Evolutionary conservation across 2,329 filamentous ascomycete species (phyloP).

Genomic region (Verticillium albo-atrum): DNA sequence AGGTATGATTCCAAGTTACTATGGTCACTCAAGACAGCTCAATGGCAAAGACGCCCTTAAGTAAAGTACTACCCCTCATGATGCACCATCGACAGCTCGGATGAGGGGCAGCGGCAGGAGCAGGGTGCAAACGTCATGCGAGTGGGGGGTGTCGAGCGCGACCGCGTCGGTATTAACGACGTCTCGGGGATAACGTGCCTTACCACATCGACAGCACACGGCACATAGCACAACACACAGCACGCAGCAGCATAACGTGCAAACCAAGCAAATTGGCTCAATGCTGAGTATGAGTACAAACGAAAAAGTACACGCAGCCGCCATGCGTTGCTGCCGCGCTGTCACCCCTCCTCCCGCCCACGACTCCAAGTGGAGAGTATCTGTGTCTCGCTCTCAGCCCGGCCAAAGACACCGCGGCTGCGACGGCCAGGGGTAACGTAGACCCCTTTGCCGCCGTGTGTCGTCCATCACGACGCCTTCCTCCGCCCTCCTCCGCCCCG

Average conservation of each 20-base stretch:
- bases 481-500: neutral
- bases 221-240: neutral
- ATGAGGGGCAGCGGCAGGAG: neutral
- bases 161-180: neutral
- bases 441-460: neutral
- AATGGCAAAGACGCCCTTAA: too few relatives aligned
- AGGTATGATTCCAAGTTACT: too few relatives aligned
- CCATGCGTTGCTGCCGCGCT: neutral
- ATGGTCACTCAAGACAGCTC: too few relatives aligned
- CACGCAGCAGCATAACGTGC: neutral
- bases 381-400: neutral
- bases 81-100: neutral
- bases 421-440: neutral
- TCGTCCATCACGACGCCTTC: neutral
- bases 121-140: neutral
- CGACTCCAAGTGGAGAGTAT: neutral
- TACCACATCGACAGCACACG: neutral
- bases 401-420: neutral
- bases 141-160: neutral
- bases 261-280: neutral
- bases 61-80: neutral
- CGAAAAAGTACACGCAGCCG: neutral
- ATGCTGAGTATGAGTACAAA: neutral
- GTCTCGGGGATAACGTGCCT: neutral
- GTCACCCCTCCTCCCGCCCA: neutral